Evolutionary conservation across 2,329 filamentous ascomycete species (phyloP), one percentile per base, ranked within the genome.

Genomic region (Plectosphaerella cucumerina): DNA sequence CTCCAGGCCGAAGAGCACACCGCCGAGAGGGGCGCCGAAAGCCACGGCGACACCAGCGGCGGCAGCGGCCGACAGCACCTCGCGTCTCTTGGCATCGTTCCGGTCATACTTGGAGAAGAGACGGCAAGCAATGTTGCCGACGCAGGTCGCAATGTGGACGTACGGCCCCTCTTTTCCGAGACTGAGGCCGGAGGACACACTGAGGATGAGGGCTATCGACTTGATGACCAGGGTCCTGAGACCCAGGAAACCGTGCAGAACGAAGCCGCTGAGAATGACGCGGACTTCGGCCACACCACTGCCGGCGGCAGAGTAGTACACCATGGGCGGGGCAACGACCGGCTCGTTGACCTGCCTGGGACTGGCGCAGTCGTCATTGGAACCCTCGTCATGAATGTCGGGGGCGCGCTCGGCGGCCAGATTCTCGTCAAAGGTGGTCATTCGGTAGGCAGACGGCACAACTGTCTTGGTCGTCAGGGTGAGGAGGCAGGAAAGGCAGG

Each of bases 201-300:
- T 95, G 51, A 97, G 77, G 52, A 97, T 82, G 44, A 99, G 74
- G 14, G 87, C 91, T 15, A 88, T 61, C 1, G 89, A 89, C 66
- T 99, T 99, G 70, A 96, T 81, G 5, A 93, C 69, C 26, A 99
- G 77, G 0, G 94, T 97, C 63, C 87, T 89, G 37, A 96, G 69
- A 59, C 94, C 94, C 8, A 99, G 80, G 65, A 97, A 97, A 1
- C 94, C 93, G 74, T 97, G 94, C 50, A 99, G 75, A 50, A 99
- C 93, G 62, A 97, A 99, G 6, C 94, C 94, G 61, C 91, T 97
- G n/a, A 97, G 81, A 52, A 97, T 97, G 53, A 97, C 94, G 57
- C 94, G 92, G 50, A 97, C 93, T 71, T 99, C 94, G 6, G 94
- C 94, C 12, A 99, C 94, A 60, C 94, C 94, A 69, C 91, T 96